Evolutionary conservation across 352 stramenopile species (phyloP).

Genomic region (Phytophthora crassamura): DNA sequence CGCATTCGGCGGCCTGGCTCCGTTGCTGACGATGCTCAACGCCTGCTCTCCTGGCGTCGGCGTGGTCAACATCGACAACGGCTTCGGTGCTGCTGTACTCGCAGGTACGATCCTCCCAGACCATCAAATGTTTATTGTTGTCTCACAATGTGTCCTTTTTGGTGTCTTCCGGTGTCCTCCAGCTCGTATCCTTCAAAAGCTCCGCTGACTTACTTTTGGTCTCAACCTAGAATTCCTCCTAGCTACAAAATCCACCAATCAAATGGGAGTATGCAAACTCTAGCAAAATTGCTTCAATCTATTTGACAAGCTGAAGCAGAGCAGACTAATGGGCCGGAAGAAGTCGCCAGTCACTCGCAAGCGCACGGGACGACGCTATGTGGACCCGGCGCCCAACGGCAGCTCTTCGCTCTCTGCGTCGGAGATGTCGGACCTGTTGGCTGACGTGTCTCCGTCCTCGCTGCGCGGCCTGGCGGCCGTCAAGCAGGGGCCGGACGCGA

Average conservation of each 20-base stretch:
- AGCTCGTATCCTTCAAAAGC: slow-evolving; percentile 40
- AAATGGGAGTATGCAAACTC: background rate
- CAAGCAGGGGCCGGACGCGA: slow-evolving; percentile 24
- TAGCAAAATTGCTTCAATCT: slow-evolving; percentile 1
- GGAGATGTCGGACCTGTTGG: slow-evolving; percentile 2
- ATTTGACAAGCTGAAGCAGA: slow-evolving; percentile 6
- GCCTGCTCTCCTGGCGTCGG: slow-evolving; percentile 97
- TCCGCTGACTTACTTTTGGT: slow-evolving; percentile 17
- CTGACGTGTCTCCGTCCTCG: slow-evolving; percentile 17
- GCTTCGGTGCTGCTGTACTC: slow-evolving; percentile 96
- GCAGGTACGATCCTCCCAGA: slow-evolving; percentile 64
- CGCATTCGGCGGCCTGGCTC: slow-evolving; percentile 91
- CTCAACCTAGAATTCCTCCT: background rate
- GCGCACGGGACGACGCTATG: slow-evolving; percentile 30
- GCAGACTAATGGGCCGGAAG: slow-evolving; percentile 40
- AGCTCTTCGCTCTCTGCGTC: slow-evolving; percentile 5
- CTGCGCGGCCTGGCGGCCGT: slow-evolving; percentile 11
- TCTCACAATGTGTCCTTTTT: slow-evolving; percentile 6
- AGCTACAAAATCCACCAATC: slow-evolving; percentile 12
- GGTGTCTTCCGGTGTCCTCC: slow-evolving; percentile 15
- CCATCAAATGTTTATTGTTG: no score
- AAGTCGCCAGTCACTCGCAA: slow-evolving; percentile 46
- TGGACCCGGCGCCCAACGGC: background rate
- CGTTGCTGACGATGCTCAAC: slow-evolving; percentile 98
- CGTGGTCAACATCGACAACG: slow-evolving; percentile 99